Conservation (phyloP, 1,139 yeast species). For the Lodderomyces elongisporus region DNA sequence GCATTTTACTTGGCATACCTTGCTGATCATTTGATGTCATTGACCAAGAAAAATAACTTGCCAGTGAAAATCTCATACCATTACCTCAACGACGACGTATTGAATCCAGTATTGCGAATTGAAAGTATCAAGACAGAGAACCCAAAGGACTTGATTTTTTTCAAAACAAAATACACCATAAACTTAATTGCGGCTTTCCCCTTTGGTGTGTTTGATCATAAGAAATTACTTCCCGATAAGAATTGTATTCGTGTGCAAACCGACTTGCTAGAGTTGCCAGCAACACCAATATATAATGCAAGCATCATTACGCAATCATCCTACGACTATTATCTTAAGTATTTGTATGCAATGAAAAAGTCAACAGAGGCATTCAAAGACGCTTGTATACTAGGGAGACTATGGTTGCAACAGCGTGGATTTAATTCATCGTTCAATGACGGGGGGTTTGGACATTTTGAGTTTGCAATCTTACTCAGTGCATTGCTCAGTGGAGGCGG, state of each 20-base stretch:
- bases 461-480: constrained; percentile 77
- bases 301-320: constrained; percentile 67
- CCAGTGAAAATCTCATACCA: constrained; percentile 54
- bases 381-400: constrained; percentile 79
- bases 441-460: constrained; percentile 92
- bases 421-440: constrained; percentile 55
- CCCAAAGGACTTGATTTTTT: constrained; percentile 49
- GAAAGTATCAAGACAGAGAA: constrained; percentile 48
- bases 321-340: constrained; percentile 66
- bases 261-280: constrained; percentile 46
- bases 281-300: constrained; percentile 85
- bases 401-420: constrained; percentile 89
- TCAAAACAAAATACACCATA: constrained; percentile 65
- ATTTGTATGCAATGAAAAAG: constrained; percentile 68
- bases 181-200: constrained; percentile 74
- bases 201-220: constrained; percentile 61
- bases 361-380: constrained; percentile 81
- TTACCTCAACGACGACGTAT: constrained; percentile 59
- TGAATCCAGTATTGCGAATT: constrained; percentile 59
- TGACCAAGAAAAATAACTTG: constrained; percentile 49
- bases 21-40: constrained; percentile 55
- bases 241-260: constrained; percentile 72
- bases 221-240: constrained; percentile 73
- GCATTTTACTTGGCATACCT: constrained; percentile 80
- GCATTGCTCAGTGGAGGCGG: constrained; percentile 86